phyloP scores from a whole-genome alignment of 306 rosid genomes.

The Cicer yamashitae region DNA sequence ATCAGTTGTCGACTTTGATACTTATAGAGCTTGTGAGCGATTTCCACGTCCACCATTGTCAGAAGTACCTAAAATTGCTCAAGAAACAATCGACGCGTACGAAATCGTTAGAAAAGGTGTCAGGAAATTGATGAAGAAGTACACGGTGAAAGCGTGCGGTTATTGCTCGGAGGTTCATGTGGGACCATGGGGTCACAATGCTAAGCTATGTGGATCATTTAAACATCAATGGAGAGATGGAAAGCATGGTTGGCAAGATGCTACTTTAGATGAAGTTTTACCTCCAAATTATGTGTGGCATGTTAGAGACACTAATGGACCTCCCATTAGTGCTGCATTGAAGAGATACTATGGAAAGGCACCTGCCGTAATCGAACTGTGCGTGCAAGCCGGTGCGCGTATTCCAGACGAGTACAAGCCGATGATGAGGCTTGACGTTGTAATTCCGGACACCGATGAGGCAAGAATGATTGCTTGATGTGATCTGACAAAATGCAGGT shows the following conservation, averaged over 20 bases:
- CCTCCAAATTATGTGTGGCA: slow-evolving; percentile 97
- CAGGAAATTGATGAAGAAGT: slow-evolving; percentile 80
- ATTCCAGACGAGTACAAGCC: slow-evolving; percentile 72
- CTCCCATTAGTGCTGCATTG: slow-evolving; percentile 66
- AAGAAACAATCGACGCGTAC: slow-evolving; percentile 76
- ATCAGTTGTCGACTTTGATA: slow-evolving; percentile 70
- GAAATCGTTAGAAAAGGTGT: slow-evolving; percentile 72
- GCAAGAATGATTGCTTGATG: slow-evolving; percentile 67
- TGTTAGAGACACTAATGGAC: slow-evolving; percentile 73
- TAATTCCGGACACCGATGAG: slow-evolving; percentile 80
- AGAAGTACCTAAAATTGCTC: slow-evolving; percentile 72
- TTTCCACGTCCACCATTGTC: slow-evolving; percentile 62
- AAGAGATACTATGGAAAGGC: slow-evolving; percentile 89
- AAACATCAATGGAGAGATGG: slow-evolving; percentile 99
- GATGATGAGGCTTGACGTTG: slow-evolving; percentile 97
- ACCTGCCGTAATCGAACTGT: slow-evolving; percentile 88
- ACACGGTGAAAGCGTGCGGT: slow-evolving; percentile 90
- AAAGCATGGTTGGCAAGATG: slow-evolving; percentile 99
- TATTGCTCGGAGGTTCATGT: slow-evolving; percentile 98
- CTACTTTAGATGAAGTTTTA: slow-evolving; percentile 79
- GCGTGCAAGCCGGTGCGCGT: slow-evolving; percentile 88
- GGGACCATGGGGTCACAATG: slow-evolving; percentile 99
- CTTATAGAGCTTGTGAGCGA: slow-evolving; percentile 66
- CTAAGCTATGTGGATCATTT: slow-evolving; percentile 90
- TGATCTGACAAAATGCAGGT: slow-evolving; percentile 26